Percentiles rank a stretch among this genome's conserved stretches.
phyloP scores from a whole-genome alignment of 75 land plant species.

The Larix kaempferi region DNA sequence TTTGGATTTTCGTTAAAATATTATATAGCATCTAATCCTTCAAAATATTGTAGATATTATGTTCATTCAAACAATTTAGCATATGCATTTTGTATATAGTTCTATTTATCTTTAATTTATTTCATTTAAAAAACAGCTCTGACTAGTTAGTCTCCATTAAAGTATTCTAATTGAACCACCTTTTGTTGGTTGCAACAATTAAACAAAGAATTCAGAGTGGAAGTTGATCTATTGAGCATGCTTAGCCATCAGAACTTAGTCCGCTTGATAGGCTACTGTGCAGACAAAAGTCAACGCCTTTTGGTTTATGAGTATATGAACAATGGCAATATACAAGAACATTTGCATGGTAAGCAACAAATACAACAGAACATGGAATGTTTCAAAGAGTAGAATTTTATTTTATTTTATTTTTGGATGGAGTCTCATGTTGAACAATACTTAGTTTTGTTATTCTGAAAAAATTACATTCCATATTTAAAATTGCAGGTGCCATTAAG shows the following conservation, averaged over 20 bases:
- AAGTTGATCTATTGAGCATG: slow-evolving; percentile 85
- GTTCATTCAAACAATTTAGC: neutral
- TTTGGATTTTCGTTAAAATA: neutral
- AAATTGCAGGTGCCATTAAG: too few relatives aligned
- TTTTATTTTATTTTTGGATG: neutral
- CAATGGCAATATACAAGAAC: slow-evolving; percentile 85
- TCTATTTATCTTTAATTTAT: too few relatives aligned
- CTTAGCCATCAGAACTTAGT: slow-evolving; percentile 76
- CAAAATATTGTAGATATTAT: too few relatives aligned
- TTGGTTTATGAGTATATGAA: slow-evolving; percentile 92
- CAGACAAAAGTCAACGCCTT: slow-evolving; percentile 76
- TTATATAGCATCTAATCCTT: neutral
- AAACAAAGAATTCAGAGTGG: slow-evolving; percentile 94
- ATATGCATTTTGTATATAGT: neutral
- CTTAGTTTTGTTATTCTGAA: too few relatives aligned
- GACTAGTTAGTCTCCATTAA: neutral
- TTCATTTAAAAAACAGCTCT: too few relatives aligned
- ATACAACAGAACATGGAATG: neutral
- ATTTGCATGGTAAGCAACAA: slow-evolving; percentile 61
- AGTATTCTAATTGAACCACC: neutral
- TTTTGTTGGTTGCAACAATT: slow-evolving; percentile 67
- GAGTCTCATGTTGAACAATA: too few relatives aligned
- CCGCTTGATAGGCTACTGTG: slow-evolving; percentile 79
- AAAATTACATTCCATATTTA: too few relatives aligned
- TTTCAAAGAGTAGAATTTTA: neutral